Evolutionary conservation across 257 asterid genomes (phyloP).

Genomic region (Avicennia marina): DNA sequence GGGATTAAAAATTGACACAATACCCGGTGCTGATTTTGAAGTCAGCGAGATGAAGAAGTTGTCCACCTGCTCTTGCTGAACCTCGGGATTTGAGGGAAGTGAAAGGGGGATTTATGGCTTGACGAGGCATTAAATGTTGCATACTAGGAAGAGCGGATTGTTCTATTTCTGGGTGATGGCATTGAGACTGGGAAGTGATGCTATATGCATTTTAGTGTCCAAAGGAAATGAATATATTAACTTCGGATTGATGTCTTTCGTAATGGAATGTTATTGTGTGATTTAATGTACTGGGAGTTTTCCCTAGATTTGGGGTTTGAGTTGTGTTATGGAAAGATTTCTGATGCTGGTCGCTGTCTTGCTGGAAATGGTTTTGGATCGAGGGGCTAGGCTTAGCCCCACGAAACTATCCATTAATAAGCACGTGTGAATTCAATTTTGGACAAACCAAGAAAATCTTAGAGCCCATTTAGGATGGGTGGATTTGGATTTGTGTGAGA

Average conservation of each 20-base stretch:
- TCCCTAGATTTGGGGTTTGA: neutral
- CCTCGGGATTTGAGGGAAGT: no score
- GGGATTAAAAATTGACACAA: conserved; percentile 48
- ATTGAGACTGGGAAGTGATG: neutral
- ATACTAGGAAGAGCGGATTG: neutral
- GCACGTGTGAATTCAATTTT: neutral
- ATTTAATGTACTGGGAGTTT: neutral
- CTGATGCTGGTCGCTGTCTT: no score
- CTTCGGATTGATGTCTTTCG: neutral
- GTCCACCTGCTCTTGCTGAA: conserved; percentile 65
- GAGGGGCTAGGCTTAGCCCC: neutral
- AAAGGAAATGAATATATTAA: neutral
- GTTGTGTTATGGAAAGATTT: neutral
- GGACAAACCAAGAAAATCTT: neutral
- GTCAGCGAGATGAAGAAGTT: conserved; percentile 71
- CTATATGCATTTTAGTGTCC: neutral
- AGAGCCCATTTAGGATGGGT: no score
- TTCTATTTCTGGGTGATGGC: neutral
- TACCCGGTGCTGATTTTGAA: conserved; percentile 45
- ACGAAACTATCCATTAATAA: no score
- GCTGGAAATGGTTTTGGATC: neutral
- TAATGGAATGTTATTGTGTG: neutral
- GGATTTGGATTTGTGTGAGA: no score
- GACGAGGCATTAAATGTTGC: neutral
- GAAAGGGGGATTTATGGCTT: no score